A percentile compares a stretch with the other conserved stretches of the same genome.
Evolutionary conservation across 1,284 basidiomycete species (phyloP).

Genomic region (Waitea zeae): DNA sequence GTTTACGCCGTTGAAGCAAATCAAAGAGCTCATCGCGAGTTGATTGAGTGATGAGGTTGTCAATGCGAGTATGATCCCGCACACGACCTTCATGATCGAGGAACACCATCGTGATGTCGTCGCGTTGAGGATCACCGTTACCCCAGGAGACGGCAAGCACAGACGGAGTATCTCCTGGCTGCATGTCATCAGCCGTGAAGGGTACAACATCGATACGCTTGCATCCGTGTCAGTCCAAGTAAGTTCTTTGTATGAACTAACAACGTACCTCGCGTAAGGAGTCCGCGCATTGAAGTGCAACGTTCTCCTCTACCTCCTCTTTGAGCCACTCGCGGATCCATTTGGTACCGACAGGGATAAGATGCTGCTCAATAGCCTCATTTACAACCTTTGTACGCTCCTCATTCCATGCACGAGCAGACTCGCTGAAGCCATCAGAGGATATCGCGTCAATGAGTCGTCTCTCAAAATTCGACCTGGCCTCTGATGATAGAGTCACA

Average conservation of each 20-base stretch:
- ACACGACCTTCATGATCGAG: conserved; percentile 81
- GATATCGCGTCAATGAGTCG: conserved; percentile 69
- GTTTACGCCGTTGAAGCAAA: conserved; percentile 65
- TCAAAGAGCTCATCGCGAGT: conserved; percentile 63
- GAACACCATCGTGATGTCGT: conserved; percentile 76
- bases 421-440: conserved; percentile 76
- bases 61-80: conserved; percentile 77
- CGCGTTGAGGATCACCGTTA: conserved; percentile 82
- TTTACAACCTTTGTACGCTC: conserved; percentile 69
- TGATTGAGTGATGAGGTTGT: conserved; percentile 66
- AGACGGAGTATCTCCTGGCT: conserved; percentile 57
- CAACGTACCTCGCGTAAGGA: conserved; percentile 53
- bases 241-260: conserved; percentile 1
- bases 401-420: conserved; percentile 86
- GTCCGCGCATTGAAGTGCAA: conserved; percentile 51
- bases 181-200: conserved; percentile 43
- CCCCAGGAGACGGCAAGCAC: conserved; percentile 93
- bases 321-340: conserved; percentile 86
- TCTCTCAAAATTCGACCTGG: conserved; percentile 49
- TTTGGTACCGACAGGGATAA: conserved; percentile 69
- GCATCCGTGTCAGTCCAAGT: conserved; percentile 9
- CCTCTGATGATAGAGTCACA: conserved; percentile 50
- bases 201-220: conserved; percentile 66
- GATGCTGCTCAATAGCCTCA: conserved; percentile 62
- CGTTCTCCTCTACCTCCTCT: conserved; percentile 78